Conservation (phyloP, 2,329 filamentous ascomycete species). For the Aspergillus vadensis region DNA sequence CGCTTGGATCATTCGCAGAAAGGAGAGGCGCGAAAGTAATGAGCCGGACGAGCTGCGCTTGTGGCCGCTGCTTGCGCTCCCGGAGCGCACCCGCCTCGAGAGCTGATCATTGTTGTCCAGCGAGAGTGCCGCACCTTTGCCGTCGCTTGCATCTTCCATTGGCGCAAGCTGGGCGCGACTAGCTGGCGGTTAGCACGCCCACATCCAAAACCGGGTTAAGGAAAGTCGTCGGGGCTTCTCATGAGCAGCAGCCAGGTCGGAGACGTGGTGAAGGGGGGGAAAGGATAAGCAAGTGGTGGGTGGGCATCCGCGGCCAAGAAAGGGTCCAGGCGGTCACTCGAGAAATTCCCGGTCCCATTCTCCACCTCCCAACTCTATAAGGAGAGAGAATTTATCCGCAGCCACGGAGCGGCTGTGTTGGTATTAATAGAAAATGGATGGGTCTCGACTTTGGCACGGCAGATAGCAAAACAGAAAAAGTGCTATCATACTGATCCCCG, state of each 20-base stretch:
- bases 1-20: conserved; percentile 58
- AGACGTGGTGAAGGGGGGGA: not conserved
- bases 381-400: not conserved
- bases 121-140: conserved; percentile 30
- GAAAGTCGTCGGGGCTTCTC: conserved; percentile 6
- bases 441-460: not conserved
- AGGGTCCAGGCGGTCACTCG: conserved; percentile 3
- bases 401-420: not conserved
- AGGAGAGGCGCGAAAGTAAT: conserved; percentile 69
- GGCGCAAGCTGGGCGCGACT: conserved; percentile 27
- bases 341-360: conserved; percentile 3
- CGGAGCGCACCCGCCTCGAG: conserved; percentile 34
- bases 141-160: conserved; percentile 41
- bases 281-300: not conserved
- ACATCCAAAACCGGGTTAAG: conserved; percentile 22
- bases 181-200: conserved; percentile 25
- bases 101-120: conserved; percentile 26
- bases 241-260: not conserved
- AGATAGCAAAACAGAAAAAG: not conserved
- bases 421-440: not conserved
- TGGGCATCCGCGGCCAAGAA: conserved; percentile 1
- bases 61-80: conserved; percentile 44
- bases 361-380: not conserved
- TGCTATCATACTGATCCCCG: not conserved
- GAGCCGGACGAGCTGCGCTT: conserved; percentile 63